A percentile compares a stretch with the other conserved stretches of the same genome.
phyloP scores from a whole-genome alignment of 768 basidiomycete genomes.

The Mrakia gelida region DNA sequence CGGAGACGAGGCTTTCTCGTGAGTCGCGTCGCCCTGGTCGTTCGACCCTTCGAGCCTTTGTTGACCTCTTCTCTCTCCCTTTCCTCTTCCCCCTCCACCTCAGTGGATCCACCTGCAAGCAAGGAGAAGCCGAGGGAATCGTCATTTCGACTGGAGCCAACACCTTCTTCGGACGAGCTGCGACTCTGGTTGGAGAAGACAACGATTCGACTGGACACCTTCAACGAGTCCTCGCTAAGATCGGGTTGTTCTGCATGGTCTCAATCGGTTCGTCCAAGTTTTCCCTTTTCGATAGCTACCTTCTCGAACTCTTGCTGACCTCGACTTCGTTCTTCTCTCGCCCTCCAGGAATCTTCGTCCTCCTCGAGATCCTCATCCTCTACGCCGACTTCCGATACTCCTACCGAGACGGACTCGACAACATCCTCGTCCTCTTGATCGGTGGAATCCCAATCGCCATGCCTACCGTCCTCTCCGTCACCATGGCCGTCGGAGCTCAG shows the following conservation, averaged over 20 bases:
- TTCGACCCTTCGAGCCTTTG: not conserved
- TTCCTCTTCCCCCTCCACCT: not conserved
- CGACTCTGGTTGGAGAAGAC: conserved; percentile 95
- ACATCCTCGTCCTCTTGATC: conserved; percentile 97
- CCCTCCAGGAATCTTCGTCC: conserved; percentile 61
- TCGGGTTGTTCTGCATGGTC: conserved; percentile 94
- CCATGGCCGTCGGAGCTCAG: conserved; percentile 96
- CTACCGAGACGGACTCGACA: conserved; percentile 92
- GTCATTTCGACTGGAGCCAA: conserved; percentile 98
- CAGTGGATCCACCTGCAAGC: conserved; percentile 95
- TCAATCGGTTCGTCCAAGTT: conserved; percentile 56
- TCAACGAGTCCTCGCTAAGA: conserved; percentile 97
- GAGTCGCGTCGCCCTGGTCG: conserved; percentile 46
- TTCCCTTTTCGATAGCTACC: no score
- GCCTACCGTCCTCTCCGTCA: conserved; percentile 90
- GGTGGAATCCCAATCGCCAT: conserved; percentile 99
- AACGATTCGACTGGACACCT: conserved; percentile 97
- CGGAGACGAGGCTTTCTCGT: conserved; percentile 98
- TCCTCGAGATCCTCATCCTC: conserved; percentile 88
- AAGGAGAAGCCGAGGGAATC: conserved; percentile 97
- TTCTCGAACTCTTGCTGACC: no score
- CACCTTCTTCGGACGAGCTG: conserved; percentile 95
- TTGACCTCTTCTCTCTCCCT: not conserved
- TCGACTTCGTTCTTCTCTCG: no score
- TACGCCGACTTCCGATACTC: conserved; percentile 85